Base-by-base conservation (phyloP, 2,329 filamentous ascomycete species). In the Cryphonectria naterciae region DNA sequence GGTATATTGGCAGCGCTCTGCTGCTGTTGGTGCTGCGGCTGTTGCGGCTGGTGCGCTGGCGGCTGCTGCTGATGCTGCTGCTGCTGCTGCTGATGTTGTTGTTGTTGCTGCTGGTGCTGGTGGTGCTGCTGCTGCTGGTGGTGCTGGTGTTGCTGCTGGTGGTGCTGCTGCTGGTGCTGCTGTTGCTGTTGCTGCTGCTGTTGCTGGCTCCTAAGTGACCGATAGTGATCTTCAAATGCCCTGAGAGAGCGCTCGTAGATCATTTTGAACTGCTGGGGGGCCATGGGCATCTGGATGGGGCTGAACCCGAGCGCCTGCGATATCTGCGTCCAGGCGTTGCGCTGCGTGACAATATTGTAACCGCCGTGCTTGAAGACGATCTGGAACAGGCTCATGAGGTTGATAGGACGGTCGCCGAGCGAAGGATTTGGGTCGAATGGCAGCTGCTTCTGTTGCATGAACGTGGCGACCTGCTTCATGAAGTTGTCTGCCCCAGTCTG, bases 231-330 rank as follows among this genome's bases (percentile, higher is more conserved):
- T 78, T 98, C 95, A 74, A 97, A 98, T 43, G 90, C 87, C 37
- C 87, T 82, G 7, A 98, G 82, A 74, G 95, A 94, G 49, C 88
- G 86, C 76, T 94, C 91, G 79, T 96, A 97, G 8, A 93, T 86
- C 39, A 87, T 85, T 75, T 90, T 89, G 75, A 98, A 80, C 75
- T 96, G 90, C 70, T 88, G 86, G 2, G 89, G 85, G 0, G 93
- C 93, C 13, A 85, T 87, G 1, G 91, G 91, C 68, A 88, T 82
- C 74, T 93, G 91, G 67, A 86, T 85, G 0, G 87, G 87, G 11
- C 85, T 85, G 64, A 93, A 88, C 5, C 87, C 86, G 65, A 94
- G 79, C 41, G 86, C 83, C 70, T 89, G 87, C 1, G 93, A 91
- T 68, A 98, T 85, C 65, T 89, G 87, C 1, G 85, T 84, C 96